Conservation (phyloP, 345 rosid species). For the Sonneratia caseolaris region DNA sequence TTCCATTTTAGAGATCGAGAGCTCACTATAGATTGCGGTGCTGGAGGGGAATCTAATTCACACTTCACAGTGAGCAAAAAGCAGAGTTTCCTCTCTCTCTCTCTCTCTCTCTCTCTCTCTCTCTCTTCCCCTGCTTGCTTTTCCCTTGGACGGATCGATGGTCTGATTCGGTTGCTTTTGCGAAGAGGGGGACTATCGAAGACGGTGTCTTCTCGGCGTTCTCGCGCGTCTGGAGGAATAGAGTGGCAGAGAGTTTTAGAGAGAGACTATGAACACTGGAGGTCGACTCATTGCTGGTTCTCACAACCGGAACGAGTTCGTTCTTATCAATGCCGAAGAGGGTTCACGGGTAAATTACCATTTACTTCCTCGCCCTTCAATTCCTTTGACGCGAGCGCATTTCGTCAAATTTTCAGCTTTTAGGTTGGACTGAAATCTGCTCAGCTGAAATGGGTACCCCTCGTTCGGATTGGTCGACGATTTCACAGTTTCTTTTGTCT, state of each 20-base stretch:
- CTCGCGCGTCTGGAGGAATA: no score
- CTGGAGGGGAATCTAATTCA: no score
- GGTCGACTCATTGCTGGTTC: constrained; percentile 94
- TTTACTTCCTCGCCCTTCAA: background rate
- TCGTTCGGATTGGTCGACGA: no score
- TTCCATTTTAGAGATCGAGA: background rate
- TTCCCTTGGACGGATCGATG: constrained; percentile 5
- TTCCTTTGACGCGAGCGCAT: background rate
- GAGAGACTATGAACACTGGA: constrained; percentile 56
- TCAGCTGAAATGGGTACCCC: no score
- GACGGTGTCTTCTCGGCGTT: background rate
- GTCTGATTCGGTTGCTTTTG: constrained; percentile 1
- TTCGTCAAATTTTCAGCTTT: background rate
- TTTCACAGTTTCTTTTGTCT: no score
- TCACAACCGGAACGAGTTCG: constrained; percentile 91
- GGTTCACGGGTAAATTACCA: constrained; percentile 41
- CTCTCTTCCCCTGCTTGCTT: background rate
- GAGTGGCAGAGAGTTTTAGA: background rate
- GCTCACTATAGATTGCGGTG: no score
- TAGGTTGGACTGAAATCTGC: background rate
- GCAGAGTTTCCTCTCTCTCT: background rate
- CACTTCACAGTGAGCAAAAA: background rate
- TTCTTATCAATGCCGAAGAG: constrained; percentile 87
- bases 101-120: background rate
- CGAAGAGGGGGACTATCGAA: background rate